Conservation (phyloP, 1,139 yeast genomes). For the Saccharomyces hybrid region DNA sequence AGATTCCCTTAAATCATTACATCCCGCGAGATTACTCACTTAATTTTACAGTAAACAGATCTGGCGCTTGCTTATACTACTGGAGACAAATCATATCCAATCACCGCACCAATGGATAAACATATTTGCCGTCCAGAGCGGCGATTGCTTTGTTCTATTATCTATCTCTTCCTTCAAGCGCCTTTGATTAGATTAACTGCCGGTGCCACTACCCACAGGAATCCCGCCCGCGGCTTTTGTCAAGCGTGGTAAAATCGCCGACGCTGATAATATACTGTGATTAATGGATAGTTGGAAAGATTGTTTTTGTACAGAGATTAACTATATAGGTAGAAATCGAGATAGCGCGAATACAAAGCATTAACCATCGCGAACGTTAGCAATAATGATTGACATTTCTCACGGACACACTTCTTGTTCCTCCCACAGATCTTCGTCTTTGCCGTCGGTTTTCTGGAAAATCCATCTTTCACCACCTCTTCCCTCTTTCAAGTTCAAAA, state of each 20-base stretch:
- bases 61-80: neutral
- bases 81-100: neutral
- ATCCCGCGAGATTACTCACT: neutral
- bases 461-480: slow-evolving; percentile 35
- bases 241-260: neutral
- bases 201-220: neutral
- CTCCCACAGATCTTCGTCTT: slow-evolving; percentile 57
- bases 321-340: neutral
- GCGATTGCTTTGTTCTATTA: neutral
- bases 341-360: neutral
- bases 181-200: slow-evolving; percentile 1
- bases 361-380: neutral
- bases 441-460: slow-evolving; percentile 43
- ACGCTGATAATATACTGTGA: neutral
- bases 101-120: neutral
- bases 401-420: slow-evolving; percentile 75
- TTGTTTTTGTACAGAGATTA: neutral
- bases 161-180: neutral
- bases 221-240: slow-evolving; percentile 1
- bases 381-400: slow-evolving; percentile 3
- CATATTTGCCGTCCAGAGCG: neutral
- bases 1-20: neutral
- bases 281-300: neutral
- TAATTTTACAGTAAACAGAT: neutral
- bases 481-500: slow-evolving; percentile 43